Conservation (phyloP, 306 rosid species). For the Cicer yamashitae region DNA sequence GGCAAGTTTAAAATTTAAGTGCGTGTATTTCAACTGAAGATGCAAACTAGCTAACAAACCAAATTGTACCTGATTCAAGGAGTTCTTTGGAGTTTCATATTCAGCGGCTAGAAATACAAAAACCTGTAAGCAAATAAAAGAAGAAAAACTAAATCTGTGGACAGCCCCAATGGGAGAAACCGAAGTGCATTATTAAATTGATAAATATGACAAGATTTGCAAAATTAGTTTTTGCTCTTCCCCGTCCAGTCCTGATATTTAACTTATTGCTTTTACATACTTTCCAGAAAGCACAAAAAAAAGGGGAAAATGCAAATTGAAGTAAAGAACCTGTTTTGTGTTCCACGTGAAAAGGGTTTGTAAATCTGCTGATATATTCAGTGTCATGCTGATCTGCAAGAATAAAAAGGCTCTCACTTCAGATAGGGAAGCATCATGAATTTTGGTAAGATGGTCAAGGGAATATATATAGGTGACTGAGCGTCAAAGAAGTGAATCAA, state of each 20-base stretch:
- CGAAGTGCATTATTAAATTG: not conserved
- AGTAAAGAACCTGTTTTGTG: constrained; percentile 85
- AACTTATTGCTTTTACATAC: constrained; percentile 15
- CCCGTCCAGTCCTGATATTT: not conserved
- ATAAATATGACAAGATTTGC: not conserved
- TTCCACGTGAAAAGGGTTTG: constrained; percentile 97
- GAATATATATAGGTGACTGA: not conserved
- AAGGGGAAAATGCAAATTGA: constrained; percentile 20
- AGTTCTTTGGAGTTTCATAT: constrained; percentile 72
- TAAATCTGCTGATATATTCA: constrained; percentile 85
- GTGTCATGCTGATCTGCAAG: constrained; percentile 83
- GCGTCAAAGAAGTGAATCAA: not conserved
- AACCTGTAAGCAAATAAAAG: constrained; percentile 58
- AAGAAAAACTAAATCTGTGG: constrained; percentile 22
- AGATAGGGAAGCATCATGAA: not conserved
- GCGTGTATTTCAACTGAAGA: constrained; percentile 9
- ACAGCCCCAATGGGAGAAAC: not conserved
- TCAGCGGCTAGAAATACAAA: constrained; percentile 89
- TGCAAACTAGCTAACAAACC: constrained; percentile 18
- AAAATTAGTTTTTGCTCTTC: constrained; percentile 8
- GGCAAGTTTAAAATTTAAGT: constrained; percentile 19
- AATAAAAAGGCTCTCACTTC: constrained; percentile 32
- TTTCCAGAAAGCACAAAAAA: constrained; percentile 3
- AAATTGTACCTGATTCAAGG: constrained; percentile 72
- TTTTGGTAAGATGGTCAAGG: not conserved